A percentile compares a stretch with the other conserved stretches of the same genome.
phyloP scores from a whole-genome alignment of 345 rosid species.

The Conringia planisiliqua region DNA sequence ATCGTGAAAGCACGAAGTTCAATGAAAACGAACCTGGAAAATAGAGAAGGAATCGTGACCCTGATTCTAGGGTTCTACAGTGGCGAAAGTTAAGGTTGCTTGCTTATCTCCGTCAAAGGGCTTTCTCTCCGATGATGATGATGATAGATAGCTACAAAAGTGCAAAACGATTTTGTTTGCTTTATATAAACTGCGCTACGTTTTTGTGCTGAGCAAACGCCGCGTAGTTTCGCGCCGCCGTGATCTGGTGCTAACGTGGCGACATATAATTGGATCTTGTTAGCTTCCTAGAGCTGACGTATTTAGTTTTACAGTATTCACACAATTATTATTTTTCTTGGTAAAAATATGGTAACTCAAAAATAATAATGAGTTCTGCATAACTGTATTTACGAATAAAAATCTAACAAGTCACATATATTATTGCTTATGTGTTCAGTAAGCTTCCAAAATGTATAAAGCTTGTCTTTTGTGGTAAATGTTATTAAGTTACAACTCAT shows the following conservation, averaged over 20 bases:
- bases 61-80: conserved; percentile 2
- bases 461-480: too few relatives aligned
- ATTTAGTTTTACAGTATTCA: too few relatives aligned
- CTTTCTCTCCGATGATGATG: conserved; percentile 13
- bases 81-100: neutral
- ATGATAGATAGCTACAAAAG: neutral
- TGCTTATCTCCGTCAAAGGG: conserved; percentile 14
- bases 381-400: too few relatives aligned
- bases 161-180: neutral
- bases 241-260: neutral
- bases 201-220: conserved; percentile 27
- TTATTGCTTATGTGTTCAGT: too few relatives aligned
- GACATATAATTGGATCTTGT: neutral
- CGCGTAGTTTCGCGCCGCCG: conserved; percentile 36
- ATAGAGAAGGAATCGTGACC: neutral
- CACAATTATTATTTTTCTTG: too few relatives aligned
- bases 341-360: too few relatives aligned
- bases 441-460: too few relatives aligned
- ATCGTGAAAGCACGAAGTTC: neutral
- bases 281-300: too few relatives aligned
- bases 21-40: conserved; percentile 3
- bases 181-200: conserved; percentile 22
- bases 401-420: too few relatives aligned
- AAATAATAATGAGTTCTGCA: too few relatives aligned
- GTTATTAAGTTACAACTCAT: too few relatives aligned